Percentiles rank a stretch among this genome's conserved stretches.
These are phyloP conservation scores for Lyophyllum semitale DNA, from an alignment of 768 basidiomycete species.

Conservation along the genomic window DNA sequence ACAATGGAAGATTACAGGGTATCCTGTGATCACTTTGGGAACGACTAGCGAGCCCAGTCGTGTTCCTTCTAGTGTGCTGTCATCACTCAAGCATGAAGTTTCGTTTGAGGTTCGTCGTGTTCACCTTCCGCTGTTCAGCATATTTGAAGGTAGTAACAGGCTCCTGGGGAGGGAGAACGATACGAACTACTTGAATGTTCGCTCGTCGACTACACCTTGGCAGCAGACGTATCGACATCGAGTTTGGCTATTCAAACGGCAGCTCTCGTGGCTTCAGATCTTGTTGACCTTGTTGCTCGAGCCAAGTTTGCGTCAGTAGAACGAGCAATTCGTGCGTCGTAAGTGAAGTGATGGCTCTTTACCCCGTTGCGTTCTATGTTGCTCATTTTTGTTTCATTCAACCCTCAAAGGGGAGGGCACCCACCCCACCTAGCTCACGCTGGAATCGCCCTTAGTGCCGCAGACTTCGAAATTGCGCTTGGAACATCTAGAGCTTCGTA, in stretches of 20 bases:
- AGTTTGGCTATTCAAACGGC: conserved; percentile 85
- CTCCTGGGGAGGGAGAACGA: conserved; percentile 78
- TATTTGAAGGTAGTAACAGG: conserved; percentile 43
- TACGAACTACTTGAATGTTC: conserved; percentile 55
- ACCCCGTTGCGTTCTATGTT: neutral
- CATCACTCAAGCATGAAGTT: conserved; percentile 86
- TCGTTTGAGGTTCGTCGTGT: conserved; percentile 58
- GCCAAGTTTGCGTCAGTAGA: conserved; percentile 58
- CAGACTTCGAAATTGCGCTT: conserved; percentile 76
- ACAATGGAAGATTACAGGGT: conserved; percentile 60
- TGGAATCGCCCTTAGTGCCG: conserved; percentile 46
- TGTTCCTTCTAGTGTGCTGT: conserved; percentile 61
- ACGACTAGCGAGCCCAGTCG: conserved; percentile 70
- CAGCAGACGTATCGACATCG: conserved; percentile 78
- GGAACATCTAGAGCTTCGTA: conserved; percentile 73
- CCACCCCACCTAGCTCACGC: conserved; percentile 32
- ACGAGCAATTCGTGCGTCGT: conserved; percentile 42
- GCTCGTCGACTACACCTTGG: conserved; percentile 42
- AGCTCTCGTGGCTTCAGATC: conserved; percentile 82
- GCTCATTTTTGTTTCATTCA: conserved; percentile 2
- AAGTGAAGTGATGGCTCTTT: conserved; percentile 26
- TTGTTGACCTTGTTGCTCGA: conserved; percentile 66
- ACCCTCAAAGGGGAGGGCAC: conserved; percentile 19
- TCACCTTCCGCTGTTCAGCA: neutral
- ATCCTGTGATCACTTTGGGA: conserved; percentile 75